Conservation (phyloP, 176 grass and related monocot genomes). For the Pharus latifolius region DNA sequence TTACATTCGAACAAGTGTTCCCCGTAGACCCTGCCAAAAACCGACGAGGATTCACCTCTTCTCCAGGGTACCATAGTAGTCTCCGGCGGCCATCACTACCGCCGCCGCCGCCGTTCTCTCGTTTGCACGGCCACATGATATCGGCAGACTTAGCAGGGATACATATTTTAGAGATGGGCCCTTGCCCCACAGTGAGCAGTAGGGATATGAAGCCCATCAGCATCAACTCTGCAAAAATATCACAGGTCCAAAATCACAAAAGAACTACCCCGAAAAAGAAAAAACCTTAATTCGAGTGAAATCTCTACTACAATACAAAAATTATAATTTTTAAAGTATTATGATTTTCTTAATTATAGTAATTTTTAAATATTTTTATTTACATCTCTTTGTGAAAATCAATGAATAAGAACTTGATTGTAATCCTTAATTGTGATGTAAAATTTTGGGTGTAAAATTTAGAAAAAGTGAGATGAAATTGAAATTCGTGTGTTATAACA, state of each 20-base stretch:
- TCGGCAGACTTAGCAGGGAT: conserved; percentile 26
- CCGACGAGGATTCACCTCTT: conserved; percentile 10
- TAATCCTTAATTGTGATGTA: too few species aligned
- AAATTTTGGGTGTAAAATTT: too few species aligned
- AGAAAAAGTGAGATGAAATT: too few species aligned
- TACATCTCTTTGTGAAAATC: too few species aligned
- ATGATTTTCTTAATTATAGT: too few species aligned
- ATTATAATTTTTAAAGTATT: too few species aligned
- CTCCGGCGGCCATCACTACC: neutral
- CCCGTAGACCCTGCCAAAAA: neutral
- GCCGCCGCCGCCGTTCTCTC: neutral
- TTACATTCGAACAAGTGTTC: neutral
- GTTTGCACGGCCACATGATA: conserved; percentile 66
- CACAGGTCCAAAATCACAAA: neutral
- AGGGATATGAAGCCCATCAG: conserved; percentile 79
- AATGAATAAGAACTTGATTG: too few species aligned
- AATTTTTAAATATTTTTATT: too few species aligned
- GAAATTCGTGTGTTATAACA: too few species aligned
- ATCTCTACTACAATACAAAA: too few species aligned
- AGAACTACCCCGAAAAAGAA: too few species aligned
- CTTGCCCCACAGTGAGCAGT: conserved; percentile 55
- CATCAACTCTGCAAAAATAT: conserved; percentile 66
- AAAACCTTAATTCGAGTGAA: too few species aligned
- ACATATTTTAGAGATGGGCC: conserved; percentile 55
- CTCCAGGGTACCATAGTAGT: conserved; percentile 18